Percentiles rank a stretch among this genome's conserved stretches.
Evolutionary conservation across 805 yeast genomes (phyloP).

Genomic region (Candida loeiensis): DNA sequence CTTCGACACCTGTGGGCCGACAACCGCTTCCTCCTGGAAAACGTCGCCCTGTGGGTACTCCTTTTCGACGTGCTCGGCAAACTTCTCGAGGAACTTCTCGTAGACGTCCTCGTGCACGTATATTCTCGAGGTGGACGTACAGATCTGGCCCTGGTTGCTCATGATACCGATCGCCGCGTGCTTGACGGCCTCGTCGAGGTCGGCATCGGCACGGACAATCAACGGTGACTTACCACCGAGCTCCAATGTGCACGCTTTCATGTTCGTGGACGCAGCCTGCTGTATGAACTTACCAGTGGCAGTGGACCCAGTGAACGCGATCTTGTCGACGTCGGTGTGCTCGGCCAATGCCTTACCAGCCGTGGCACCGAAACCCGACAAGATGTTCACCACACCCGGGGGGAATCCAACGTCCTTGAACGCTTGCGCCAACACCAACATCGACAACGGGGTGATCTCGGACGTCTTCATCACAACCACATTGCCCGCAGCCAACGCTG

Average conservation of each 20-base stretch:
- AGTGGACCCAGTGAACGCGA: slow-evolving; percentile 57
- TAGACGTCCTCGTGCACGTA: slow-evolving; percentile 54
- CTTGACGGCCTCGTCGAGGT: slow-evolving; percentile 59
- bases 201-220: slow-evolving; percentile 60
- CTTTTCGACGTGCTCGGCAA: slow-evolving; percentile 43
- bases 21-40: slow-evolving; percentile 42
- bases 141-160: slow-evolving; percentile 64
- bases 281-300: slow-evolving; percentile 64
- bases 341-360: slow-evolving; percentile 67
- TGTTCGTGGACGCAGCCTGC: slow-evolving; percentile 54
- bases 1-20: slow-evolving; percentile 63
- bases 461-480: slow-evolving; percentile 69
- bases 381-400: slow-evolving; percentile 68
- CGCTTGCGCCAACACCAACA: slow-evolving; percentile 56
- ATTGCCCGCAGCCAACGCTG: slow-evolving; percentile 80
- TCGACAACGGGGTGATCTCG: slow-evolving; percentile 71
- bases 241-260: slow-evolving; percentile 64
- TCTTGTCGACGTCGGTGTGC: slow-evolving; percentile 48
- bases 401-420: slow-evolving; percentile 71
- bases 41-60: slow-evolving; percentile 57
- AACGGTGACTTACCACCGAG: slow-evolving; percentile 74
- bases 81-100: slow-evolving; percentile 47
- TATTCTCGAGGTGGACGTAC: slow-evolving; percentile 64
- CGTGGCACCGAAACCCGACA: slow-evolving; percentile 64
- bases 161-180: slow-evolving; percentile 67